Base-by-base conservation (phyloP, 2,329 filamentous ascomycete species). In the Arthrocladium fulminans region DNA sequence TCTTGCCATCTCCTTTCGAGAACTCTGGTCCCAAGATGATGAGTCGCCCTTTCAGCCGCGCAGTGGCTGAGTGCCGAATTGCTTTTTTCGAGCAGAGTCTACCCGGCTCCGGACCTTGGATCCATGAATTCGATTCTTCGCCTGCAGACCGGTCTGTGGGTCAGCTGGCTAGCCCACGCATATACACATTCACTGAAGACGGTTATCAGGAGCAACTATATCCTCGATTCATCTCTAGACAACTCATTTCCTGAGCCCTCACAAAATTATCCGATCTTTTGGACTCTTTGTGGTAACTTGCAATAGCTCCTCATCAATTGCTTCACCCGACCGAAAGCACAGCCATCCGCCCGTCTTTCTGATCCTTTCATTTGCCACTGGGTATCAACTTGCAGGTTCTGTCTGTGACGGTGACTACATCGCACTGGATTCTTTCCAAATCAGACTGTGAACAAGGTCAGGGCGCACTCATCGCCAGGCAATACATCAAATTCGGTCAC, bases 21-120 rank as follows among this genome's bases (percentile, higher is more conserved):
- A 54, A 47, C 49, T 54, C 48, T 47, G 50, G 43, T 32, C 48
- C 35, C 27, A 54, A 49, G 45, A 51, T 52, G 45, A 50, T 55
- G n/a, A n/a, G n/a, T 50, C 50, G 52, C 48, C 51, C 49, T 35
- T 52, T 29, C n/a, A 45, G 48, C 37, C 47, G 39, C 37, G 43
- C 38, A 46, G 50, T 47, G 53, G 53, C 51, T 53, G 50, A 55
- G 46, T 47, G 54, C 46, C 46, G 52, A 37, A 40, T 52, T 55
- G 51, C 51, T 53, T 46, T 51, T 48, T 57, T 52, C 49, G 53
- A 53, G 23, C 49, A 53, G 45, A 51, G 43, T 47, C 44, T 38
- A 24, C 34, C 19, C 9, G 32, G 23, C 15, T 17, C 22, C 44
- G 32, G 32, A 29, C 23, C 22, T 39, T 47, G 32, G 22, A 47